Percentiles rank a stretch among this genome's conserved stretches.
Conservation (phyloP, 2,329 filamentous ascomycete species). For the Lachnellula hyalina region DNA sequence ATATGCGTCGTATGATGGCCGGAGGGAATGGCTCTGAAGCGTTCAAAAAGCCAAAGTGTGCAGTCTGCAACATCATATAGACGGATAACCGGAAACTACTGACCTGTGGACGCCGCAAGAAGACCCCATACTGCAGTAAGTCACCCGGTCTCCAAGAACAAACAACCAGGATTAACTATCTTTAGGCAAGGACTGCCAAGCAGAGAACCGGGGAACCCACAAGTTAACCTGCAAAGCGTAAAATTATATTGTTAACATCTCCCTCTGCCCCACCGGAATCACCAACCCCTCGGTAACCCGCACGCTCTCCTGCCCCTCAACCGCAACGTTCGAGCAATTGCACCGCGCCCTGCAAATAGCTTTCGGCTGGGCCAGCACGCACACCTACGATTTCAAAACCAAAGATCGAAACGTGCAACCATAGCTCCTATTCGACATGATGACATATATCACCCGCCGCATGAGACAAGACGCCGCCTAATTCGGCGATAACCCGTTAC, state of each 20-base stretch:
- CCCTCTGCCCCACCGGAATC: neutral
- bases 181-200: neutral
- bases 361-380: neutral
- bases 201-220: neutral
- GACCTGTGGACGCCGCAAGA: neutral
- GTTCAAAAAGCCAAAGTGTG: neutral
- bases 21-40: no score
- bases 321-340: neutral
- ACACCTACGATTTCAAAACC: neutral
- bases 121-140: conserved; percentile 1
- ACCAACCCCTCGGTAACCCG: neutral
- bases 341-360: neutral
- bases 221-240: neutral
- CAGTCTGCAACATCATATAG: neutral
- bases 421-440: neutral
- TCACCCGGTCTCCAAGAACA: no score
- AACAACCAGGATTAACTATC: no score
- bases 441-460: neutral
- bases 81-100: neutral
- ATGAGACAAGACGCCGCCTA: neutral
- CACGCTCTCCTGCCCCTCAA: neutral
- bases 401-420: neutral
- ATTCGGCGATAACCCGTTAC: neutral
- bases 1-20: no score
- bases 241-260: neutral